Evolutionary conservation across 2,329 filamentous ascomycete species (phyloP).

Genomic region (Fusarium sp.): DNA sequence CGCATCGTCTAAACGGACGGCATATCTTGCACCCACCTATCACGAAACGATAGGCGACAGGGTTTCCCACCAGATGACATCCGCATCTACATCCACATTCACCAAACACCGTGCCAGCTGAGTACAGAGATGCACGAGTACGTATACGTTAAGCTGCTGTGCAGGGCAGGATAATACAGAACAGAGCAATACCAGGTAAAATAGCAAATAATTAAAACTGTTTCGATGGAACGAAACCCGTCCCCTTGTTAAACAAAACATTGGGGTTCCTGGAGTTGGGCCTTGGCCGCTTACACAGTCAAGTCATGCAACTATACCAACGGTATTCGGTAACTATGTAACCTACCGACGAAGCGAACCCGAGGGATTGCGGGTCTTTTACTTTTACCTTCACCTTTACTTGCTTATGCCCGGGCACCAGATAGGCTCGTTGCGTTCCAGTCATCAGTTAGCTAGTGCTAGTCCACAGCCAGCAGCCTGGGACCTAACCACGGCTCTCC

Average conservation of each 20-base stretch:
- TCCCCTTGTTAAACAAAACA: conserved; percentile 50
- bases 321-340: background rate
- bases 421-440: conserved; percentile 3
- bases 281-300: no score
- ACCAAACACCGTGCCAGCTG: conserved; percentile 38
- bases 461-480: conserved; percentile 35
- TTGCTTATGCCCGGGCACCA: conserved; percentile 29
- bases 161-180: background rate
- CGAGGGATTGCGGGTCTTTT: background rate
- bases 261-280: conserved; percentile 18
- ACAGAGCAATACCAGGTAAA: background rate
- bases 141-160: background rate
- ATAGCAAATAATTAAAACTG: conserved; percentile 14
- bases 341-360: conserved; percentile 1
- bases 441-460: background rate
- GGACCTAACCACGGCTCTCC: conserved; percentile 38
- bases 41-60: conserved; percentile 39
- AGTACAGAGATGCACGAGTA: conserved; percentile 8
- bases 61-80: conserved; percentile 32
- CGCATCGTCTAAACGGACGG: conserved; percentile 42
- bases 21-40: conserved; percentile 51
- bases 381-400: conserved; percentile 19
- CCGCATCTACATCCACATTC: conserved; percentile 18
- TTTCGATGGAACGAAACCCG: conserved; percentile 49
- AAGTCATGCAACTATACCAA: conserved; percentile 2